A percentile compares a stretch with the other conserved stretches of the same genome.
Conservation (phyloP, 306 rosid species). For the Carpinus viminea region DNA sequence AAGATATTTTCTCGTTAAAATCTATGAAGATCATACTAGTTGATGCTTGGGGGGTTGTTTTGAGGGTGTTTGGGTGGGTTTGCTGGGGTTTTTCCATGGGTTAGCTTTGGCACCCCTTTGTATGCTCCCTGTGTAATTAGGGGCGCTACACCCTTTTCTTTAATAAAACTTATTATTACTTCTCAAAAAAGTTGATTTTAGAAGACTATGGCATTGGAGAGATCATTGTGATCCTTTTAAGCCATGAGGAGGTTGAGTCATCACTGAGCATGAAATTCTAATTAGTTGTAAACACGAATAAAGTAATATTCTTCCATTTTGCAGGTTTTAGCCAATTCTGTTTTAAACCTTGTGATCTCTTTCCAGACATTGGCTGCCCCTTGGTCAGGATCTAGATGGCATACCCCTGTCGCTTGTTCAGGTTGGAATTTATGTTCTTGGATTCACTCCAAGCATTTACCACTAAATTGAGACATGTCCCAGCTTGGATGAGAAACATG, state of each 20-base stretch:
- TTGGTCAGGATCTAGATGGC: background rate
- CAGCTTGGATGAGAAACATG: conserved; percentile 4
- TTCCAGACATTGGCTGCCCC: background rate
- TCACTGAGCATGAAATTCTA: background rate
- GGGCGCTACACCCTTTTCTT: too few species aligned
- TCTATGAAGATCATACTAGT: background rate
- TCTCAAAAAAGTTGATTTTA: background rate
- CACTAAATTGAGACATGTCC: background rate
- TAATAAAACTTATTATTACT: too few species aligned
- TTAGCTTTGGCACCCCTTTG: too few species aligned
- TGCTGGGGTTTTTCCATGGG: too few species aligned
- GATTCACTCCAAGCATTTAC: background rate
- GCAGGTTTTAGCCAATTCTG: background rate
- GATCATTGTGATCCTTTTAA: background rate
- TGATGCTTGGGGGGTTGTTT: too few species aligned
- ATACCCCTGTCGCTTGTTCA: background rate
- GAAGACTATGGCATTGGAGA: background rate
- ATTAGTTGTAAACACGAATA: background rate
- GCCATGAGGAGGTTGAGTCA: background rate
- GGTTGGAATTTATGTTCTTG: conserved; percentile 6
- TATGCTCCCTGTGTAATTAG: too few species aligned
- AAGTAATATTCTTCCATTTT: background rate
- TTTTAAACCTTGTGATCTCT: background rate
- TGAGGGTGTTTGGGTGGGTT: too few species aligned
- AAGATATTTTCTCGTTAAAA: background rate